Conservation (phyloP, 495 filamentous ascomycete species). For the Penicillium paradoxum region DNA sequence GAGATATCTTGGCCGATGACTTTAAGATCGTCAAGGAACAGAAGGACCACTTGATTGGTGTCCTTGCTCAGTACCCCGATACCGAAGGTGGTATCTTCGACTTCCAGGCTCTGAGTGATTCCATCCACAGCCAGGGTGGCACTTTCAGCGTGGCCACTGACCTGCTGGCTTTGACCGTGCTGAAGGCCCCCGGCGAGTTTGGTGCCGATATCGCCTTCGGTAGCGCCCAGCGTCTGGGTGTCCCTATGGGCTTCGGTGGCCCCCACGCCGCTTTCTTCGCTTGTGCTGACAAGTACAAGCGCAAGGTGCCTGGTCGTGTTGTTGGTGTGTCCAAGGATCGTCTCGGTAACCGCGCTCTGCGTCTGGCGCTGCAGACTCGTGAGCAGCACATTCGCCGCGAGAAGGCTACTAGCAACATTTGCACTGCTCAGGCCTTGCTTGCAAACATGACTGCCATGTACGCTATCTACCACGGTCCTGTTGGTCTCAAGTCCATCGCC, state of each 20-base stretch:
- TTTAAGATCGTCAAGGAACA: constrained; percentile 62
- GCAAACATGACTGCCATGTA: constrained; percentile 98
- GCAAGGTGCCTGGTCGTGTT: constrained; percentile 91
- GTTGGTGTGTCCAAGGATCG: constrained; percentile 93
- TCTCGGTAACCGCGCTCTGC: constrained; percentile 75
- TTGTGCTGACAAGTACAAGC: constrained; percentile 85
- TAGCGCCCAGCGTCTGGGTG: constrained; percentile 89
- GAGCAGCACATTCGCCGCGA: constrained; percentile 97
- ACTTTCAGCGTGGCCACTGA: constrained; percentile 90
- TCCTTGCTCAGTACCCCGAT: constrained; percentile 92
- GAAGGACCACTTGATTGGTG: constrained; percentile 82
- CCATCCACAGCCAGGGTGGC: constrained; percentile 72
- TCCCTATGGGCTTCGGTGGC: constrained; percentile 90
- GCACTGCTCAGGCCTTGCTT: constrained; percentile 90
- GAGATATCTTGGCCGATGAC: constrained; percentile 62
- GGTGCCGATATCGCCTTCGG: constrained; percentile 97
- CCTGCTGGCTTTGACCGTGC: constrained; percentile 79
- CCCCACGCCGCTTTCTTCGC: constrained; percentile 98
- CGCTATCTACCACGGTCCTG: constrained; percentile 92
- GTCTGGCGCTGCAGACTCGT: constrained; percentile 86
- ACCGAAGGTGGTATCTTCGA: constrained; percentile 78
- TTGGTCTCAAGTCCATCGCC: constrained; percentile 81
- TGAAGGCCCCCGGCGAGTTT: constrained; percentile 92
- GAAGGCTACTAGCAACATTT: constrained; percentile 98
- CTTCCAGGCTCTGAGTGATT: constrained; percentile 67